A percentile compares a stretch with the other conserved stretches of the same genome.
phyloP scores from a whole-genome alignment of 306 rosid genomes.

The Calophaca sinica region DNA sequence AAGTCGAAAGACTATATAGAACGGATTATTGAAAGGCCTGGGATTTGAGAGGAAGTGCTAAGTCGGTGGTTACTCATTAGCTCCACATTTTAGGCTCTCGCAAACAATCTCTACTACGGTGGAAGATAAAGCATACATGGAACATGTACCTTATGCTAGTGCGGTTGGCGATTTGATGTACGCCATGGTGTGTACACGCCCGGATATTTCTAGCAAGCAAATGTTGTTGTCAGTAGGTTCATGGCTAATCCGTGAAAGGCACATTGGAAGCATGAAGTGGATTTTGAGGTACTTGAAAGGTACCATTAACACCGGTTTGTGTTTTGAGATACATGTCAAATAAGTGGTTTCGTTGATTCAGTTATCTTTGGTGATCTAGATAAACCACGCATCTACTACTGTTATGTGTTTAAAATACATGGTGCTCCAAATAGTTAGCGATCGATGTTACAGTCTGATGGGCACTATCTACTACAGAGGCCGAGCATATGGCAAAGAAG shows the following conservation, averaged over 20 bases:
- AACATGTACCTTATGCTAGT: background rate
- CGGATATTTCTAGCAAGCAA: too few relatives aligned
- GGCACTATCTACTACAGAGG: background rate
- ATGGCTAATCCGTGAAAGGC: too few relatives aligned
- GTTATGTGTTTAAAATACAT: background rate
- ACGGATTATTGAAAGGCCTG: background rate
- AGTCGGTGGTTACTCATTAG: background rate
- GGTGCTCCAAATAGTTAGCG: background rate
- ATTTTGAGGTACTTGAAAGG: background rate
- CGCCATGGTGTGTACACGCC: background rate
- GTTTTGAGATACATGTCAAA: background rate
- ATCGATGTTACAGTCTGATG: background rate
- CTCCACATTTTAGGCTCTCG: background rate
- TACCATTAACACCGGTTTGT: background rate
- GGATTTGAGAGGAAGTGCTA: background rate
- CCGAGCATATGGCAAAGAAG: too few relatives aligned
- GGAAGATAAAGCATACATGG: too few relatives aligned
- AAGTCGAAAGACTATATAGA: background rate
- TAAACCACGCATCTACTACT: background rate
- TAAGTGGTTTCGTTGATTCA: background rate
- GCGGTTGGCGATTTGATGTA: background rate
- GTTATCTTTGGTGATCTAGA: too few relatives aligned
- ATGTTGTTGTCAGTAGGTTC: too few relatives aligned
- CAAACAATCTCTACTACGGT: background rate
- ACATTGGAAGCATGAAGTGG: background rate